Percentiles rank a stretch among this genome's conserved stretches.
Conservation (phyloP, 306 rosid species). For the Coriaria nepalensis region DNA sequence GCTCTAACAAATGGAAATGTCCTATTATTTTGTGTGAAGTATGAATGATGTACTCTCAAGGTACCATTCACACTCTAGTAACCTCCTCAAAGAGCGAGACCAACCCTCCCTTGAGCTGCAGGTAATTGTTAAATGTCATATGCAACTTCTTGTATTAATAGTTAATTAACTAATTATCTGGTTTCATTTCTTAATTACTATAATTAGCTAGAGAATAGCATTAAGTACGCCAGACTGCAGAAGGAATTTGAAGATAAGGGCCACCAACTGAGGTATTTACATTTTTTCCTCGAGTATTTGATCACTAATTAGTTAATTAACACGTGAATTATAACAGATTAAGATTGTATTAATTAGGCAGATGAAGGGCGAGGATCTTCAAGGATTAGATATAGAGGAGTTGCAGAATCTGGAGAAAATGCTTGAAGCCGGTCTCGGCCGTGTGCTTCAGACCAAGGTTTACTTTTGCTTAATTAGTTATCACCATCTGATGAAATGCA, state of each 20-base stretch:
- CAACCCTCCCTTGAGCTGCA: slow-evolving; percentile 19
- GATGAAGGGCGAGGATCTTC: slow-evolving; percentile 26
- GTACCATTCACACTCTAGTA: slow-evolving; percentile 10
- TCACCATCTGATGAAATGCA: background rate
- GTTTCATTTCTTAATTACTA: background rate
- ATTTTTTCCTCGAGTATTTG: background rate
- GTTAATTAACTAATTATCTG: too few species aligned
- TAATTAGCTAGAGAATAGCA: slow-evolving; percentile 16
- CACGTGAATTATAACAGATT: background rate
- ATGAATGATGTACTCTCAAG: slow-evolving; percentile 22
- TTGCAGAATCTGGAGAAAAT: slow-evolving; percentile 17
- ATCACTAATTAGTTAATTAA: background rate
- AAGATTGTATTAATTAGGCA: slow-evolving; percentile 12
- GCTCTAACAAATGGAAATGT: background rate
- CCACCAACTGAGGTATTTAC: slow-evolving; percentile 19
- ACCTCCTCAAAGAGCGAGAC: slow-evolving; percentile 4
- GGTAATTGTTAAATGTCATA: slow-evolving; percentile 9
- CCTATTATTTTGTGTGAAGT: slow-evolving; percentile 8
- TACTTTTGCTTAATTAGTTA: background rate
- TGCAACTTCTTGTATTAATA: too few species aligned
- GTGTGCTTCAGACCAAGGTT: slow-evolving; percentile 26
- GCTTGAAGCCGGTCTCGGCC: slow-evolving; percentile 23
- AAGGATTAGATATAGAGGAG: slow-evolving; percentile 21
- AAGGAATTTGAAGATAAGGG: slow-evolving; percentile 24
- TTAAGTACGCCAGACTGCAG: slow-evolving; percentile 9